Evolutionary conservation across 2,329 filamentous ascomycete genomes (phyloP).

Genomic region (Paracoccidioides lutzii): DNA sequence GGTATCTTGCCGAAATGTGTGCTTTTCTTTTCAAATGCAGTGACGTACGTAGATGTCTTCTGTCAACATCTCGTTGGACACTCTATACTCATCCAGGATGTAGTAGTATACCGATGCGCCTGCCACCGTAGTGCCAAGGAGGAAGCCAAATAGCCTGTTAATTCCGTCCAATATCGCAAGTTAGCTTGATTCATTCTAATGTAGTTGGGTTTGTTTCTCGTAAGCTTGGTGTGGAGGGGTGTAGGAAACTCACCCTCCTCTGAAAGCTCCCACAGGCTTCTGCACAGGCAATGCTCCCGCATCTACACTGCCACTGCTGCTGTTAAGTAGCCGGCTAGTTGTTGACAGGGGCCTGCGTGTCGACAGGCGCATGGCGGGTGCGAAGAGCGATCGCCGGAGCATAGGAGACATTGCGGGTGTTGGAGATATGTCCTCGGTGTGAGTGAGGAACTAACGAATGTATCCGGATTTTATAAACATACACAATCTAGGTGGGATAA

Average conservation of each 20-base stretch:
- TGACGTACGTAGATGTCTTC: slow-evolving; percentile 88
- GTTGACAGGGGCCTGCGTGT: slow-evolving; percentile 23
- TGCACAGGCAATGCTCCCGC: slow-evolving; percentile 38
- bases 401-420: background rate
- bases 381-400: background rate
- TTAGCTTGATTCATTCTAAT: slow-evolving; percentile 1
- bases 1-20: background rate
- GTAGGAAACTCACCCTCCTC: slow-evolving; percentile 51
- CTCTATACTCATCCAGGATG: slow-evolving; percentile 82
- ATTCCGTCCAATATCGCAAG: background rate
- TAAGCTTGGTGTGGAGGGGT: background rate
- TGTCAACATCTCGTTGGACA: slow-evolving; percentile 81
- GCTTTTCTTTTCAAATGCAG: slow-evolving; percentile 7
- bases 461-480: background rate
- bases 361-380: slow-evolving; percentile 13
- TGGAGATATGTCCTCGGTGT: background rate
- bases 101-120: slow-evolving; percentile 83
- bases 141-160: slow-evolving; percentile 74
- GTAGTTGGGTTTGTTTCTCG: background rate
- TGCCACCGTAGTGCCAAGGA: slow-evolving; percentile 67
- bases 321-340: slow-evolving; percentile 23
- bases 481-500: background rate
- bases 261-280: slow-evolving; percentile 57
- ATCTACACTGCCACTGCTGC: slow-evolving; percentile 16
- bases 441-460: background rate